Evolutionary conservation across 768 basidiomycete genomes (phyloP), one percentile per base, ranked within the genome.

Genomic region (Naematelia encephala): DNA sequence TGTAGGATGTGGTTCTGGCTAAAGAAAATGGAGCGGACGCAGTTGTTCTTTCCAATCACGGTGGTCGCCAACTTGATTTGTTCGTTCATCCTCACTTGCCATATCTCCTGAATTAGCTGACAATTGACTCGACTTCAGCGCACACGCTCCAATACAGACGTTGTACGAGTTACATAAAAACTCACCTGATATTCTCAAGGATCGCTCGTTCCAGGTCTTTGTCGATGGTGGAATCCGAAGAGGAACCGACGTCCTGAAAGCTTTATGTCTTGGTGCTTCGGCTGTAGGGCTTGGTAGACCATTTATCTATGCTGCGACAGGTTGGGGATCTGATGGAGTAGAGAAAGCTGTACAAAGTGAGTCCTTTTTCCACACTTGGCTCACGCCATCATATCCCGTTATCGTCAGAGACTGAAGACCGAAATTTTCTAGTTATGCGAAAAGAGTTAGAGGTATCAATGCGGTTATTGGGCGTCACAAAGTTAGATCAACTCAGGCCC

Each of bases 221-320:
- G 74, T 79, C 22, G 82, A 82, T 56, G 82, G 82, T 1, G 82
- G 82, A 2, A 78, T 82, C 39, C 66, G 80, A 22, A 64, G 80
- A 5, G 82, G 82, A 0, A 81, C 80, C 82, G 81, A 82, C 56
- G 74, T 81, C 16, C 59, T 82, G 19, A 81, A 80, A 54, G 78
- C 80, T 12, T 65, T 81, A 0, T 79, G 78, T 12, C 66, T 82
- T 1, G 92, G 92, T 10, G 92, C 92, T 2, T 86, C 78, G 62
- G 89, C 87, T 5, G 89, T 92, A 16, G 91, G 92, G 3, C 78
- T 96, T 28, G 92, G 92, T 1, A 81, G 92, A 13, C 82, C 88
- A 13, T 89, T 92, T 80, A 81, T 96, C 11, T 94, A 88, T 69
- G 90, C 77, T 5, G 78, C 81, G 46, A 58, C 68, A 2, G 67